Evolutionary conservation across 2,329 filamentous ascomycete genomes (phyloP).

Genomic region (Ceratocystis destructans): DNA sequence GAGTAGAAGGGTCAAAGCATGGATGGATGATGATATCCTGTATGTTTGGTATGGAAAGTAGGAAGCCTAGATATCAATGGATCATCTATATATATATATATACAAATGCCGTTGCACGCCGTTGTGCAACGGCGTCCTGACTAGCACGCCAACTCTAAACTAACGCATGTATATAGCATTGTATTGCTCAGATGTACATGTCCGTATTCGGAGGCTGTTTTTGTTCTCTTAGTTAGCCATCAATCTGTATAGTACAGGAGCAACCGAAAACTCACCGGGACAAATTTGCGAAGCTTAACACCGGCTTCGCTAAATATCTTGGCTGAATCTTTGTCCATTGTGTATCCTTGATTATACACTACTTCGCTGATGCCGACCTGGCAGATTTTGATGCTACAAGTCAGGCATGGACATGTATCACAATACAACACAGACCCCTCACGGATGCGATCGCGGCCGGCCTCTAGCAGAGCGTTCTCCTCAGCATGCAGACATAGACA

Average conservation of each 20-base stretch:
- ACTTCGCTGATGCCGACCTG: slow-evolving; percentile 94
- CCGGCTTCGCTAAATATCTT: slow-evolving; percentile 72
- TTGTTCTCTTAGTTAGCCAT: not conserved
- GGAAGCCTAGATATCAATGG: too few species aligned
- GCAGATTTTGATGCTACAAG: slow-evolving; percentile 95
- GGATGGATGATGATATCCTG: not conserved
- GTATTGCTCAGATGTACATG: slow-evolving; percentile 43
- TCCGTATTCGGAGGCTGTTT: slow-evolving; percentile 48
- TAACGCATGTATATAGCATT: not conserved
- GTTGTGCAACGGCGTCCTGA: not conserved
- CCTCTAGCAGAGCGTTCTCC: slow-evolving; percentile 91
- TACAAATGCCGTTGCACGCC: not conserved
- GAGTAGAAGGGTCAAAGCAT: slow-evolving; percentile 26
- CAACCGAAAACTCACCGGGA: slow-evolving; percentile 46
- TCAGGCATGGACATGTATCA: slow-evolving; percentile 92
- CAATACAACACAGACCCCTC: slow-evolving; percentile 78
- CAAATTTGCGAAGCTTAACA: slow-evolving; percentile 74
- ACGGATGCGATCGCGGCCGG: slow-evolving; percentile 76
- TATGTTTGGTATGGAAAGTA: slow-evolving; percentile 1
- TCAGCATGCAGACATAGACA: slow-evolving; percentile 97
- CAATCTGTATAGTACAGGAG: not conserved
- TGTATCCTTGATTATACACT: slow-evolving; percentile 85
- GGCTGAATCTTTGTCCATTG: slow-evolving; percentile 79
- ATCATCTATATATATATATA: not conserved
- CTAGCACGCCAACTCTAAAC: not conserved